Conservation (phyloP, 495 filamentous ascomycete genomes). For the Cercophora newfieldiana region DNA sequence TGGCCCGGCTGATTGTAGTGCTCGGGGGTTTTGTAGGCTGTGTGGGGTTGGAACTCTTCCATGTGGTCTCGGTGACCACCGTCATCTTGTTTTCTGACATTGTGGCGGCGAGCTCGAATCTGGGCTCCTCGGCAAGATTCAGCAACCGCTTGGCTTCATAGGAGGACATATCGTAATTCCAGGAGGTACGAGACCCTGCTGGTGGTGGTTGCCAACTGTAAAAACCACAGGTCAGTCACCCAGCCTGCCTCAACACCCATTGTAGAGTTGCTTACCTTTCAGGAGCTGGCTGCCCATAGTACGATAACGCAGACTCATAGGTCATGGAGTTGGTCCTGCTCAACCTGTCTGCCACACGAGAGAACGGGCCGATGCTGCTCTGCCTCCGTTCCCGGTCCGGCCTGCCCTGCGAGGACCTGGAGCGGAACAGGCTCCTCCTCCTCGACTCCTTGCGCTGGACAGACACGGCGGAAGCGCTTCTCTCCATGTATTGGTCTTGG, state of each 20-base stretch:
- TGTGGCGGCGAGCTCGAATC: constrained; percentile 31
- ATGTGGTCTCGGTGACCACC: constrained; percentile 36
- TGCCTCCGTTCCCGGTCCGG: constrained; percentile 19
- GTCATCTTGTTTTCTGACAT: constrained; percentile 40
- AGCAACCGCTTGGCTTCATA: constrained; percentile 46
- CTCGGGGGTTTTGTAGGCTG: constrained; percentile 25
- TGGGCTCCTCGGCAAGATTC: constrained; percentile 40
- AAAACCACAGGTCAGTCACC: constrained; percentile 18
- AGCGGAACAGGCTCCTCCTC: constrained; percentile 37
- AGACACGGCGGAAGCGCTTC: constrained; percentile 25
- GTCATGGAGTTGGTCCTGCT: constrained; percentile 36
- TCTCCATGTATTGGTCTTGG: constrained; percentile 14
- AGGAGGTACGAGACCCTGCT: constrained; percentile 36
- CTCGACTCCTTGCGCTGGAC: constrained; percentile 25
- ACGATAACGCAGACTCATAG: constrained; percentile 34
- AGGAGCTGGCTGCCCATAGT: constrained; percentile 27
- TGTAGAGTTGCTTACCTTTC: constrained; percentile 28
- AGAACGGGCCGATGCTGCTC: constrained; percentile 21
- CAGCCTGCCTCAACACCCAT: too few relatives aligned
- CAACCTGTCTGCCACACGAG: constrained; percentile 22
- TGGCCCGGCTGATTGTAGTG: constrained; percentile 36
- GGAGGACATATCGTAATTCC: constrained; percentile 43
- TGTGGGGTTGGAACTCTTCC: constrained; percentile 38
- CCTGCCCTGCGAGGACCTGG: constrained; percentile 29
- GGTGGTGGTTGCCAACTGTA: constrained; percentile 24